phyloP scores from a whole-genome alignment of 2,329 filamentous ascomycete genomes.

The Monosporascus sp. region DNA sequence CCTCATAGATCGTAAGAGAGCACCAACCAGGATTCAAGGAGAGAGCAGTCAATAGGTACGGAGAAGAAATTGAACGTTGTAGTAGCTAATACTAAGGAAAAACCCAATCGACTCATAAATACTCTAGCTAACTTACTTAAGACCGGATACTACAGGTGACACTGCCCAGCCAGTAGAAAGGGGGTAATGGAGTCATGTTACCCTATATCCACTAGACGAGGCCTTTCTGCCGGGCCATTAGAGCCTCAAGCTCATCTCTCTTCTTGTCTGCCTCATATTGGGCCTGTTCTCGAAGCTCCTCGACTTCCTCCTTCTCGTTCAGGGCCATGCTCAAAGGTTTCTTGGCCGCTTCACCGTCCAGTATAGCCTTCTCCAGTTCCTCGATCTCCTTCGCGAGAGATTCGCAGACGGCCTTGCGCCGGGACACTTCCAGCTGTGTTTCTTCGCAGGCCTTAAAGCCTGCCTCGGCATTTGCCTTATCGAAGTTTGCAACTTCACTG shows the following conservation, averaged over 20 bases:
- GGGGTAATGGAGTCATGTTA: no score
- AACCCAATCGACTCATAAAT: no score
- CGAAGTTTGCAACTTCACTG: not conserved
- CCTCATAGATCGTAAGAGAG: no score
- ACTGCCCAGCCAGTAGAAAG: no score
- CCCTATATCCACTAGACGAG: not conserved
- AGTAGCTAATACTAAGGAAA: no score
- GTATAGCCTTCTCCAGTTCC: not conserved
- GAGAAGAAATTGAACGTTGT: no score
- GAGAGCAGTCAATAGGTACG: no score
- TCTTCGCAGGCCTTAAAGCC: not conserved
- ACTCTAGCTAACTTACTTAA: no score
- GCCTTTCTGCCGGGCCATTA: not conserved
- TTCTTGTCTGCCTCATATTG: not conserved
- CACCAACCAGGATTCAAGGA: no score
- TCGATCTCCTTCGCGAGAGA: not conserved
- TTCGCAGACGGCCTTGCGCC: not conserved
- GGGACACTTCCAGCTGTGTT: not conserved
- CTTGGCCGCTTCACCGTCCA: not conserved
- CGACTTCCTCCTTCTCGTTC: not conserved
- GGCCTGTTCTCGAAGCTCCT: not conserved
- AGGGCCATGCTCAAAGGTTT: not conserved
- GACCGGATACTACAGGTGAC: no score
- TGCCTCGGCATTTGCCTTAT: not conserved
- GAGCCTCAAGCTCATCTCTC: not conserved